Evolutionary conservation across 2,329 filamentous ascomycete species (phyloP).

Genomic region (Niveomyces coronatus): DNA sequence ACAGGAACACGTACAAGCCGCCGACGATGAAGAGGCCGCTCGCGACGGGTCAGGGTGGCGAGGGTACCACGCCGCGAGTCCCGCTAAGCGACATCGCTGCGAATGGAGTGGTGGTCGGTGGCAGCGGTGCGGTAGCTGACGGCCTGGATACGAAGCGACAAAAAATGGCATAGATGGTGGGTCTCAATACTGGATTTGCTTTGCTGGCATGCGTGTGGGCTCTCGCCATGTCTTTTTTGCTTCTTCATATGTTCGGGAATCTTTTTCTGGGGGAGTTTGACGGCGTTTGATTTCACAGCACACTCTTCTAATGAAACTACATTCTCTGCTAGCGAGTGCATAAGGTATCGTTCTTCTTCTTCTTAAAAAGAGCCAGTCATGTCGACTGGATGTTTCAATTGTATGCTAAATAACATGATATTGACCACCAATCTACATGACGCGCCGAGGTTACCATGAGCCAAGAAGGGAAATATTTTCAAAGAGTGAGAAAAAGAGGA

Average conservation of each 20-base stretch:
- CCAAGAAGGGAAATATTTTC: no score
- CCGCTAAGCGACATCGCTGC: conserved; percentile 41
- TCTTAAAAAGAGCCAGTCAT: no score
- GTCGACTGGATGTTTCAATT: no score
- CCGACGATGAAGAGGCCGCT: conserved; percentile 47
- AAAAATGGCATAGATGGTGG: conserved; percentile 29
- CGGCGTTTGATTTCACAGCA: no score
- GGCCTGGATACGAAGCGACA: conserved; percentile 42
- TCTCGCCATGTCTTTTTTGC: no score
- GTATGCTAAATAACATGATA: no score
- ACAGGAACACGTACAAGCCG: conserved; percentile 48
- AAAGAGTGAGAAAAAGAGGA: no score
- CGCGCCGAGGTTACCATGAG: no score
- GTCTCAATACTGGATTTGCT: neutral
- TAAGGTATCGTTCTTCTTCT: no score
- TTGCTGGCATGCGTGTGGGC: neutral
- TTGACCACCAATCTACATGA: no score
- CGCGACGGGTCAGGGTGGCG: conserved; percentile 14
- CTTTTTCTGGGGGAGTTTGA: neutral
- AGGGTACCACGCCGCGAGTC: conserved; percentile 24
- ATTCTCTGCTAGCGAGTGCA: no score
- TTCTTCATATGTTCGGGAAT: neutral
- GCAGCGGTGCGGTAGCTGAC: conserved; percentile 14
- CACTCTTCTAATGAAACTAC: no score
- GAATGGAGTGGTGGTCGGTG: conserved; percentile 23